phyloP scores from a whole-genome alignment of 371 early-diverging fungal genomes.

The Apophysomyces variabilis region DNA sequence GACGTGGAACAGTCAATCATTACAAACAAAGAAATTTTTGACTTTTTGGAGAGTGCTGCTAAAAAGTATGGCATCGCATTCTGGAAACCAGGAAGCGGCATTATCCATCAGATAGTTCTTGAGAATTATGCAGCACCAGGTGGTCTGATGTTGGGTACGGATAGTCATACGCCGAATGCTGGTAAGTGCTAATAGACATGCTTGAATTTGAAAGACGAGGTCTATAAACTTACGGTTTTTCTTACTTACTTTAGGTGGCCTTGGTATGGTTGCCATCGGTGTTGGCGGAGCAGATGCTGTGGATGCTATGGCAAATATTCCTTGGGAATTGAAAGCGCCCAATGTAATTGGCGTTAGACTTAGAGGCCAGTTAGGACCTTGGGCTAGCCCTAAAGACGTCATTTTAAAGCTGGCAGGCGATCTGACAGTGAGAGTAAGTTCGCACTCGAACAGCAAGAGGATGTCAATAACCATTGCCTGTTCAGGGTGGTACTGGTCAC shows the following conservation, averaged over 20 bases:
- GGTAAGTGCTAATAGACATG: conserved; percentile 29
- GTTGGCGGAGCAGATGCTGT: conserved; percentile 97
- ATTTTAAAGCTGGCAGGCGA: conserved; percentile 87
- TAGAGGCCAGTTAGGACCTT: conserved; percentile 83
- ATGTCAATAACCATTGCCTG: neutral
- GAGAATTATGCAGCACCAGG: conserved; percentile 96
- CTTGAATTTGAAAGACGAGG: neutral
- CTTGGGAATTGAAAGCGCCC: conserved; percentile 95
- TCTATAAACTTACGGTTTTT: conserved; percentile 27
- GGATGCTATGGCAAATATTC: conserved; percentile 93
- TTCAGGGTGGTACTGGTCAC: conserved; percentile 87
- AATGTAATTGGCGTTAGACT: conserved; percentile 94
- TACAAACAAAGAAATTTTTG: conserved; percentile 85
- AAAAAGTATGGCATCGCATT: conserved; percentile 88
- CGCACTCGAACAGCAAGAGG: conserved; percentile 47
- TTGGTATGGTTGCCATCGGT: conserved; percentile 93
- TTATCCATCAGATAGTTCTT: conserved; percentile 92
- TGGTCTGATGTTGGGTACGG: conserved; percentile 89
- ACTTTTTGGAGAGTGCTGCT: conserved; percentile 80
- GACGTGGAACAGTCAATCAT: conserved; percentile 71
- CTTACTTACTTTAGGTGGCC: conserved; percentile 74
- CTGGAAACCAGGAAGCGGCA: conserved; percentile 90
- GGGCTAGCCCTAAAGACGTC: conserved; percentile 94
- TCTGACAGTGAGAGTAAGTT: conserved; percentile 83
- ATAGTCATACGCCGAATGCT: conserved; percentile 80